These are phyloP conservation scores for Cytospora mali DNA, from an alignment of 2,329 filamentous ascomycete genomes.

Conservation along the genomic window DNA sequence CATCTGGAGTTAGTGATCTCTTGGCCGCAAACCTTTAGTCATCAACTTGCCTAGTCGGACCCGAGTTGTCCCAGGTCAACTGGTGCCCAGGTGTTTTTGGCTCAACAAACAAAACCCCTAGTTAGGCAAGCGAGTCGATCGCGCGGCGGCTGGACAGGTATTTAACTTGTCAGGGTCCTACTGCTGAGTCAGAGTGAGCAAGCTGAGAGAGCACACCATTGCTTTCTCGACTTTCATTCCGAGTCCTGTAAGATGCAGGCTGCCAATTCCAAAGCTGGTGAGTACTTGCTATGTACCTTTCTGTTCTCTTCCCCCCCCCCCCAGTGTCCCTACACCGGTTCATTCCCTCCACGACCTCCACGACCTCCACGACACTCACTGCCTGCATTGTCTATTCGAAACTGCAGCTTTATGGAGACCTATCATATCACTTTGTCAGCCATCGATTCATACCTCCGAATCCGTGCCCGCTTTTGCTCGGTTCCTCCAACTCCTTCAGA, in stretches of 20 bases:
- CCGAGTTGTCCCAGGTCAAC: slow-evolving; percentile 5
- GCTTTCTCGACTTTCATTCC: slow-evolving; percentile 11
- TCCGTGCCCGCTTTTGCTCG: neutral
- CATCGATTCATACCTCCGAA: neutral
- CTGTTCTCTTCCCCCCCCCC: neutral
- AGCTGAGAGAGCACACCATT: slow-evolving; percentile 13
- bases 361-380: neutral
- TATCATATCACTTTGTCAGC: neutral
- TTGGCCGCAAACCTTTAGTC: slow-evolving; percentile 19
- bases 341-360: neutral
- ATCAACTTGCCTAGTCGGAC: slow-evolving; percentile 14
- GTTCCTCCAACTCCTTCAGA: slow-evolving; percentile 5
- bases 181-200: slow-evolving; percentile 27
- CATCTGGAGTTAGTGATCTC: slow-evolving; percentile 10
- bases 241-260: slow-evolving; percentile 28
- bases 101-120: neutral
- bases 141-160: neutral
- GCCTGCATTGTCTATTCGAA: neutral
- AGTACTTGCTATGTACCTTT: slow-evolving; percentile 19
- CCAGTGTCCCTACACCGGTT: neutral
- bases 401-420: neutral
- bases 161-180: neutral
- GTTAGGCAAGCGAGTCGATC: neutral
- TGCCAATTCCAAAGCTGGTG: slow-evolving; percentile 26
- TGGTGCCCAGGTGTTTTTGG: slow-evolving; percentile 3